Conservation (phyloP, 495 filamentous ascomycete species). For the Tuber borchii region DNA sequence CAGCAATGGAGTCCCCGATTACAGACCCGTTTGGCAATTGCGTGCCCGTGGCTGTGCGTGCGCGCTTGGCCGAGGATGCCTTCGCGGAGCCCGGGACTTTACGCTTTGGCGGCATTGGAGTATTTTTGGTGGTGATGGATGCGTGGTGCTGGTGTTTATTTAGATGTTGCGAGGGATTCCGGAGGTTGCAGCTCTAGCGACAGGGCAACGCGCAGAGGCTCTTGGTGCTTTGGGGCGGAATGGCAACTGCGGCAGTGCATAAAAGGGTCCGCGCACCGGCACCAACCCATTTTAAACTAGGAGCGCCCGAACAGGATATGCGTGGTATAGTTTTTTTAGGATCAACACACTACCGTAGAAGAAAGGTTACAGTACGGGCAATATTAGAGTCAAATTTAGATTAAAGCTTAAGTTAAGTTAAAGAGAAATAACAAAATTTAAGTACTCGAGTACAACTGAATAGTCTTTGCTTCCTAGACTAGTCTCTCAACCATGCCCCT, state of each 20-base stretch:
- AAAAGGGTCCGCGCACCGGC: no score
- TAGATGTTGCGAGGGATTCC: background rate
- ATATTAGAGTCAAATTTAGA: no score
- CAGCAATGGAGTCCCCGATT: constrained; percentile 13
- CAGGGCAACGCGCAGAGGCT: background rate
- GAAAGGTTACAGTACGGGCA: no score
- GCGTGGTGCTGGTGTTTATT: background rate
- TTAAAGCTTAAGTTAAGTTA: no score
- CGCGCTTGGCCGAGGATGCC: constrained; percentile 22
- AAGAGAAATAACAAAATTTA: no score
- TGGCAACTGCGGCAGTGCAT: background rate
- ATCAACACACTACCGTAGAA: no score
- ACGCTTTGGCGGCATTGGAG: constrained; percentile 32
- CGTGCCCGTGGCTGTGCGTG: constrained; percentile 21
- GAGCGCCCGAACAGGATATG: no score
- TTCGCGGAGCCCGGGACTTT: constrained; percentile 17
- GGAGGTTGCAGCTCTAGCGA: background rate
- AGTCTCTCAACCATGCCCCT: no score
- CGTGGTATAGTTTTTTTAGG: no score
- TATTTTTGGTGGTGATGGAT: background rate
- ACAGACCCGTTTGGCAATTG: constrained; percentile 15
- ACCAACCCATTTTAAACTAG: no score
- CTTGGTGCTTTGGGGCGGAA: background rate
- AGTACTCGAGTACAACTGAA: no score
- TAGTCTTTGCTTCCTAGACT: no score